Evolutionary conservation across 179 eudicot species (phyloP), one percentile per base, ranked within the genome.

Genomic region (Corrigiola litoralis): DNA sequence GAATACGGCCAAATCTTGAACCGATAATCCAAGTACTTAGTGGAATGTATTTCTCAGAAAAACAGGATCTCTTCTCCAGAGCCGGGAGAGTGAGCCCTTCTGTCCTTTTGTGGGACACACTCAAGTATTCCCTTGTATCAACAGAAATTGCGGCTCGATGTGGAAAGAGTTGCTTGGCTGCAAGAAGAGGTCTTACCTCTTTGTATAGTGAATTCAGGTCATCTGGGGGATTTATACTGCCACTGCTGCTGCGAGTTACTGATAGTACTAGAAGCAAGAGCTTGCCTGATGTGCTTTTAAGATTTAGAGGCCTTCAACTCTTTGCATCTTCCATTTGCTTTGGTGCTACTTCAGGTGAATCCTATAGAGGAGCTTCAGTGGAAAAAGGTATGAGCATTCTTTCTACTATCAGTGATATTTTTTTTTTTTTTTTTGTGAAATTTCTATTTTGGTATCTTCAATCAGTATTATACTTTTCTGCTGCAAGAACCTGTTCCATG

Each of bases 31-130:
- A 77, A 64, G 66, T 87, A 38, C 77, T 95, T 21, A 72, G 76
- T 72, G 83, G 71, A 67, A 82, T 91, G 88, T 88, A 88, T 75
- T 88, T 81, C 71, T 82, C 89, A 0, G 82, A 73, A 40, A 80
- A 78, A 48, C 76, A 80, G 47, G 88, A 87, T 69, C 75, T 69
- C 55, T 55, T 82, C 34, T 78, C 75, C 12, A 85, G 71, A 53
- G 74, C 92, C 29, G 87, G 77, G 31, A 82, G 99, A 75, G 68
- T 84, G 42, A 85, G 89, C 65, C 88, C 88, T 63, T 78, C 92
- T 23, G 66, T 87, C 71, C 72, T 95, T 50, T 72, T 91, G 88
- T 95, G 97, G 97, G 97, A 89, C 77, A 85, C 95, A n/a, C 86
- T 95, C 4, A 95, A 84, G 78, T 91, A 95, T 74, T 83, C 99